Evolutionary conservation across 2,329 filamentous ascomycete genomes (phyloP).

Genomic region (Hypoxylon rubiginosum): DNA sequence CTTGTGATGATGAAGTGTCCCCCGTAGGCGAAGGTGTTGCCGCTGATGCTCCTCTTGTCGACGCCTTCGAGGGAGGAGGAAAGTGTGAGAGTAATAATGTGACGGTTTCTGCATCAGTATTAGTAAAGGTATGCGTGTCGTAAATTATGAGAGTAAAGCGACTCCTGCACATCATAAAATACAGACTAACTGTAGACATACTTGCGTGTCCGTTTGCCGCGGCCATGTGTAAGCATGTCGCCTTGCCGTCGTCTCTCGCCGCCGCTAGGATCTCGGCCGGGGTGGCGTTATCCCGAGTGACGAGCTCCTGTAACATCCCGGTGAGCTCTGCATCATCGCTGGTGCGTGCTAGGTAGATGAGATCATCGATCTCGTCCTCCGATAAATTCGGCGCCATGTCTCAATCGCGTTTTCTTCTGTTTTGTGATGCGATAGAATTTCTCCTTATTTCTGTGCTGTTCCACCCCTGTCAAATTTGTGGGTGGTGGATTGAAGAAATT

Average conservation of each 20-base stretch:
- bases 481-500: conserved; percentile 3
- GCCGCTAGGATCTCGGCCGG: conserved; percentile 75
- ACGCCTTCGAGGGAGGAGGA: conserved; percentile 40
- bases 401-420: conserved; percentile 6
- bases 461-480: conserved; percentile 11
- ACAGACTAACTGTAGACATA: conserved; percentile 58
- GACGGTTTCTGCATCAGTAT: conserved; percentile 56
- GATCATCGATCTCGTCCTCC: conserved; percentile 89
- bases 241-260: conserved; percentile 80
- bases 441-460: not conserved
- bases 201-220: conserved; percentile 89
- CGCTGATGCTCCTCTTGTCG: conserved; percentile 40
- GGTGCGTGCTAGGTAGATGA: conserved; percentile 86
- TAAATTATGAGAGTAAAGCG: not conserved
- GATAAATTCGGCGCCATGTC: conserved; percentile 69
- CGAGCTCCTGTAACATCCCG: conserved; percentile 69
- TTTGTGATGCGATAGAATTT: not conserved
- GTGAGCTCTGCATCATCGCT: conserved; percentile 81
- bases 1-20: conserved; percentile 57
- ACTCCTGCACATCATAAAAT: not conserved
- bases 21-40: conserved; percentile 38
- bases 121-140: not conserved
- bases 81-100: conserved; percentile 61
- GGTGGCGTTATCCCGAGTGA: conserved; percentile 70
- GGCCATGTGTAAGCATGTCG: conserved; percentile 91